These are phyloP conservation scores for Lactarius tabidus DNA, from an alignment of 768 basidiomycete species.

Conservation along the genomic window DNA sequence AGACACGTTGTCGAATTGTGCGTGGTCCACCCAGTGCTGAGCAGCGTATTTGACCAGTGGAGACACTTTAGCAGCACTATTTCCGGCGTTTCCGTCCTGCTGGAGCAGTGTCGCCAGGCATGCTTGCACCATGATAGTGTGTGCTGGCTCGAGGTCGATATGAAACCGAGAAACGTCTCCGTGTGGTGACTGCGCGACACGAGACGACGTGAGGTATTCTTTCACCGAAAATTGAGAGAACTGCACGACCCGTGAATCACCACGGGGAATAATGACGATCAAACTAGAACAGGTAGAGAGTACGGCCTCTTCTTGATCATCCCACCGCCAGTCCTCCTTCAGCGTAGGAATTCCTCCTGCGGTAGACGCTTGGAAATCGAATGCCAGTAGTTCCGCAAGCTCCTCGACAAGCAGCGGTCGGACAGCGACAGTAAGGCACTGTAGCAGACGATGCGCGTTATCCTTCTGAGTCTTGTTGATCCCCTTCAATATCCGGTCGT, in stretches of 20 bases:
- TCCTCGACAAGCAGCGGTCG: neutral
- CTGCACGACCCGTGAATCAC: neutral
- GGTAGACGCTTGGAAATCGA: neutral
- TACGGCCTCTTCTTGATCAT: neutral
- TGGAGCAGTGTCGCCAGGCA: neutral
- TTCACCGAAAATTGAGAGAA: neutral
- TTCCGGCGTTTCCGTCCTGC: neutral
- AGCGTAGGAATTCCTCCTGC: neutral
- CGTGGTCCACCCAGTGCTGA: neutral
- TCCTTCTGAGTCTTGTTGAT: too few relatives aligned
- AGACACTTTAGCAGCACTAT: neutral
- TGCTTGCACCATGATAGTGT: neutral
- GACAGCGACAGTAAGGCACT: too few relatives aligned
- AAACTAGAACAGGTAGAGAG: neutral
- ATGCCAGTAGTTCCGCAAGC: neutral
- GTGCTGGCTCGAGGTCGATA: neutral
- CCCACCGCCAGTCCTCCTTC: neutral
- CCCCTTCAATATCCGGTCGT: too few relatives aligned
- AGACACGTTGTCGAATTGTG: neutral
- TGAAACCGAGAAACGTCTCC: neutral
- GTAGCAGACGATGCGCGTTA: too few relatives aligned
- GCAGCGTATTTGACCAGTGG: neutral
- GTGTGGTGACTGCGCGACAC: neutral
- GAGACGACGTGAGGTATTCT: neutral
- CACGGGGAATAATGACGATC: neutral